These are phyloP conservation scores for Xylariaceae sp. DNA, from an alignment of 2,329 filamentous ascomycete genomes.

Conservation along the genomic window DNA sequence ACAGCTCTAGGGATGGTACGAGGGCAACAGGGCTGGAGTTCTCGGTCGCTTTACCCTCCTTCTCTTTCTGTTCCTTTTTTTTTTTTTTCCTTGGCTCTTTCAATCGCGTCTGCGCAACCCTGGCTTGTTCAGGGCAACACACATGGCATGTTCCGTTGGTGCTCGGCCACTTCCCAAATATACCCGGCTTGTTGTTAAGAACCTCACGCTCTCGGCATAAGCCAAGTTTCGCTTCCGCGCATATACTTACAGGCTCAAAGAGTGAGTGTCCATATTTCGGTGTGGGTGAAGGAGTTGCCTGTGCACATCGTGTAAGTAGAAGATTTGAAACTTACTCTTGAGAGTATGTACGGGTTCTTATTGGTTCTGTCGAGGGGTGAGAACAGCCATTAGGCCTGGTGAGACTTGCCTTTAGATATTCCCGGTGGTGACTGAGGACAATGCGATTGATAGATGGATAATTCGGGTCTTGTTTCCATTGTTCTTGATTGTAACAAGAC, in stretches of 20 bases:
- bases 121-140: slow-evolving; percentile 18
- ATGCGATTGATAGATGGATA: background rate
- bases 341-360: background rate
- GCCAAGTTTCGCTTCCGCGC: slow-evolving; percentile 28
- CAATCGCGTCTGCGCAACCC: slow-evolving; percentile 12
- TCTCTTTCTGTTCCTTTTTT: slow-evolving; percentile 3
- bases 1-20: background rate
- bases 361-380: background rate
- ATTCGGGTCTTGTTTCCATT: background rate
- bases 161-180: background rate
- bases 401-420: background rate
- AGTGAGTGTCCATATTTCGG: slow-evolving; percentile 10
- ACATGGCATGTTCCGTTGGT: slow-evolving; percentile 20
- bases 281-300: slow-evolving; percentile 15
- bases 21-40: background rate
- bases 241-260: slow-evolving; percentile 21
- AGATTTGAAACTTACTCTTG: background rate
- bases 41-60: background rate
- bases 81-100: slow-evolving; percentile 11
- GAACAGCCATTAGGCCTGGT: background rate
- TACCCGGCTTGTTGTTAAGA: slow-evolving; percentile 17
- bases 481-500: background rate
- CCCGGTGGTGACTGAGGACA: background rate
- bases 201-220: slow-evolving; percentile 20
- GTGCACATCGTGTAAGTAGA: slow-evolving; percentile 18